phyloP scores from a whole-genome alignment of 768 basidiomycete genomes.

The Phanerochaete carnosa region DNA sequence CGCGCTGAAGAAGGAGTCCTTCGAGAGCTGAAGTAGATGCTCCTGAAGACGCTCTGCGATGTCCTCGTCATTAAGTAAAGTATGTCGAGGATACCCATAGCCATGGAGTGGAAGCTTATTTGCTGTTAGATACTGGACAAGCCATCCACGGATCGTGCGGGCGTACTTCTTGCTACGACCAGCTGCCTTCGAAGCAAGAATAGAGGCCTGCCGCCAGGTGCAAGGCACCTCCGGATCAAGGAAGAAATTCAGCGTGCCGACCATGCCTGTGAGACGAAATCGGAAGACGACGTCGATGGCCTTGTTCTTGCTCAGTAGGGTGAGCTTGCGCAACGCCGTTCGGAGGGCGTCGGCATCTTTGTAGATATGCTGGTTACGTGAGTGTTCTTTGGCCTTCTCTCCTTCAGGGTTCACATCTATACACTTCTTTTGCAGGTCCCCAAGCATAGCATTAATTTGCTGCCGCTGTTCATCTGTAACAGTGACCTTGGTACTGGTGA shows the following conservation, averaged over 20 bases:
- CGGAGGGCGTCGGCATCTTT: neutral
- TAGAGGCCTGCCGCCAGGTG: constrained; percentile 32
- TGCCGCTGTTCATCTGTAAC: no score
- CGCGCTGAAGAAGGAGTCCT: neutral
- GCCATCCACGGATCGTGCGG: constrained; percentile 28
- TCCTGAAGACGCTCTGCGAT: neutral
- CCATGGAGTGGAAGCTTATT: constrained; percentile 28
- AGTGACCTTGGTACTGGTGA: no score
- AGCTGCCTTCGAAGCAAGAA: constrained; percentile 25
- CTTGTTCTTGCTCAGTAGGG: constrained; percentile 22
- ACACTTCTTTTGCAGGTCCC: no score
- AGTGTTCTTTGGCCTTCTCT: no score
- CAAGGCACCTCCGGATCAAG: constrained; percentile 28
- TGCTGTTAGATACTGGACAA: constrained; percentile 22
- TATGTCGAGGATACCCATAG: neutral
- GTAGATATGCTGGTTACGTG: neutral
- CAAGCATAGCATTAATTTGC: no score
- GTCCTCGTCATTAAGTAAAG: constrained; percentile 7
- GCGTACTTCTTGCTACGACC: constrained; percentile 27
- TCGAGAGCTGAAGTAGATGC: neutral
- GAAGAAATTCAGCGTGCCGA: constrained; percentile 32
- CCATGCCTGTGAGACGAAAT: constrained; percentile 28
- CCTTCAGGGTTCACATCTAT: no score
- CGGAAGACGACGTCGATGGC: constrained; percentile 29
- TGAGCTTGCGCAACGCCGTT: neutral